Base-by-base conservation (phyloP, 2,329 filamentous ascomycete species). In the Didymella exigua region DNA sequence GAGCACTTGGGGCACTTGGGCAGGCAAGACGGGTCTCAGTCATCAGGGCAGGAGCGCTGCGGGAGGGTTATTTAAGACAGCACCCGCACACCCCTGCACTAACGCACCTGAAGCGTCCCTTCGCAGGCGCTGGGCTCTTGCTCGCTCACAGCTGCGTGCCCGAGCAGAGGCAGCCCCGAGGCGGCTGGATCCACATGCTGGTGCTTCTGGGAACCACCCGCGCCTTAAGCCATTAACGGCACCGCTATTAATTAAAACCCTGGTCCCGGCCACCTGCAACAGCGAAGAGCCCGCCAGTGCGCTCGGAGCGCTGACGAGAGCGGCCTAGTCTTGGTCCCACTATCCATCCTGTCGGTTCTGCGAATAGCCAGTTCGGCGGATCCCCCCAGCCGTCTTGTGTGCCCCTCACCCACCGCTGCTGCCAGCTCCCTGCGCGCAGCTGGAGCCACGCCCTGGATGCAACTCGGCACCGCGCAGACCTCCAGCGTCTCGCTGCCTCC, bases 1-100 rank as follows among this genome's bases (percentile, higher is more conserved):
- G 50, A 48, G 45, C 40, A 53, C 36, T 38, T 14, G 7, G 13
- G 29, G 29, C 13, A 30, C 29, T 14, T 7, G 26, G 54, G 47
- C 52, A 60, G 24, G 42, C 44, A 50, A 34, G 24, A 51, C 34
- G 52, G 61, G 61, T 54, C 56, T 49, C 58, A 62, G 56, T 58
- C 50, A 54, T 53, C 58, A 65, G 61, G 59, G 56, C 54, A 54
- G 46, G 49, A 66, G 65, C 58, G 60, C 46, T 54, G 58, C 61
- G 61, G 54, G 60, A 61, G 45, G 52, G 52, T 54, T 66, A 67
- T 68, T 67, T 68, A 66, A 70, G 56, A 46, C 60, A 45, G 18
- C 51, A 54, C 45, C 45, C 44, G 51, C 33, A 51, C 50, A 47
- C 62, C 63, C 61, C 62, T 63, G 62, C 66, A 56, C 27, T 30